A percentile compares a stretch with the other conserved stretches of the same genome.
These are phyloP conservation scores for Phytopythium ostracodes DNA, from an alignment of 352 stramenopile genomes.

Conservation along the genomic window DNA sequence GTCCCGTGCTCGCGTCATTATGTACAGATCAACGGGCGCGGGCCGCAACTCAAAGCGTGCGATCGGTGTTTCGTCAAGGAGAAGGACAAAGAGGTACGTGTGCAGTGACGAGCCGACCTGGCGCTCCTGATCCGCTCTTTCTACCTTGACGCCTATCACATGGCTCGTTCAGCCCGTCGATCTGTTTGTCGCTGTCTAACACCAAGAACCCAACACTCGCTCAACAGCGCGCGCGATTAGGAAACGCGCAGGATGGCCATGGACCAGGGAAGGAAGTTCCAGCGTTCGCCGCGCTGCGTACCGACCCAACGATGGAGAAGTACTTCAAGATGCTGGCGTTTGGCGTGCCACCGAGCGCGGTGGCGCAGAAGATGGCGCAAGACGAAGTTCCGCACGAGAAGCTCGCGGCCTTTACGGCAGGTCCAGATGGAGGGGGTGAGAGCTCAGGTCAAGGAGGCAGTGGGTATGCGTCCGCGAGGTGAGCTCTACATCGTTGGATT, in stretches of 20 bases:
- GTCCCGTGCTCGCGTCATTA: slow-evolving; percentile 57
- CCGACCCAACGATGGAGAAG: slow-evolving; percentile 67
- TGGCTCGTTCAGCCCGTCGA: not conserved
- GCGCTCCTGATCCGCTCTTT: not conserved
- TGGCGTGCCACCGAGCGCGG: slow-evolving; percentile 56
- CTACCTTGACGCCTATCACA: not conserved
- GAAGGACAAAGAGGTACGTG: slow-evolving; percentile 48
- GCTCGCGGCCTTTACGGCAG: slow-evolving; percentile 53
- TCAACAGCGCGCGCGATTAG: not conserved
- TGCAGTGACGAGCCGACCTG: not conserved
- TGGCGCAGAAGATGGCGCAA: slow-evolving; percentile 81
- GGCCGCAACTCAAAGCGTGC: slow-evolving; percentile 48
- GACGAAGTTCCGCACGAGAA: slow-evolving; percentile 60
- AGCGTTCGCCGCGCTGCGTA: slow-evolving; percentile 48
- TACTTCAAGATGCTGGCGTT: slow-evolving; percentile 87
- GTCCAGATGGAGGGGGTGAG: slow-evolving; percentile 25
- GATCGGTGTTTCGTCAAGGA: slow-evolving; percentile 75
- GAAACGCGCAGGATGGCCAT: slow-evolving; percentile 5
- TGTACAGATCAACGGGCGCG: slow-evolving; percentile 35
- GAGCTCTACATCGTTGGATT: too few species aligned
- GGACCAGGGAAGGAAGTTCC: slow-evolving; percentile 25
- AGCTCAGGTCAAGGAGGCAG: not conserved
- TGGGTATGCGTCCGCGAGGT: not conserved
- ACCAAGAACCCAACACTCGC: not conserved
- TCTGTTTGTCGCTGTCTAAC: not conserved